Base-by-base conservation (phyloP, 2,329 filamentous ascomycete species). In the Cladophialophora bantiana region DNA sequence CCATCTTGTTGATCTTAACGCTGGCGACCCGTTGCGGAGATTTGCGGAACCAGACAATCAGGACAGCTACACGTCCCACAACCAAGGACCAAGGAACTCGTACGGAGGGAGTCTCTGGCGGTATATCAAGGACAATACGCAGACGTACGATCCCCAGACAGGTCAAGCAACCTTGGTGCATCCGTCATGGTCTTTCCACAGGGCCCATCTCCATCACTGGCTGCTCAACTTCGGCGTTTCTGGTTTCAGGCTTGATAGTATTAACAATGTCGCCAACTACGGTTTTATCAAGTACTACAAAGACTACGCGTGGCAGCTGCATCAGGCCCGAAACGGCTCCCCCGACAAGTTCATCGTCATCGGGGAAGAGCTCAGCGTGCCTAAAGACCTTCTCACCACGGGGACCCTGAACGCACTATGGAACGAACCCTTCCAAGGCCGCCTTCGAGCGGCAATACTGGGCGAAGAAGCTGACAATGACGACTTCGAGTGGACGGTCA, bases 401-500 rank as follows among this genome's bases (percentile, higher is more conserved):
- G 36, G 34, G 9, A 40, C n/a, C 13, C 13, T 58, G 18, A 40
- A 58, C 55, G 55, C 55, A 36, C 20, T 58, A 18, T 58, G 55
- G 55, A 58, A 58, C 36, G 55, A 58, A 38, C 34, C 55, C 12
- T 58, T 58, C 12, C 55, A 58, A 6, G 34, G 34, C 9, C 55
- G 55, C 35, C 36, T 58, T 26, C 34, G 55, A 42, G 55, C 34
- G 13, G 36, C 55, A 31, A 40, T 58, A 2, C 12, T 58, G 2
- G 55, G 55, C 3, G 36, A 58, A 45, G 55, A 36, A 9, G 26
- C 35, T 18, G 36, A 18, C 7, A 26, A n/a, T 26, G 55, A 58
- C 36, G n/a, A 58, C 38, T 58, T 58, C 36, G 36, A 58, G 36
- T 58, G 55, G 55, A 58, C 55, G 15, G 55, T 58, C 34, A 38